Conservation (phyloP, 129 eudicot species). For the Lactuca saligna region DNA sequence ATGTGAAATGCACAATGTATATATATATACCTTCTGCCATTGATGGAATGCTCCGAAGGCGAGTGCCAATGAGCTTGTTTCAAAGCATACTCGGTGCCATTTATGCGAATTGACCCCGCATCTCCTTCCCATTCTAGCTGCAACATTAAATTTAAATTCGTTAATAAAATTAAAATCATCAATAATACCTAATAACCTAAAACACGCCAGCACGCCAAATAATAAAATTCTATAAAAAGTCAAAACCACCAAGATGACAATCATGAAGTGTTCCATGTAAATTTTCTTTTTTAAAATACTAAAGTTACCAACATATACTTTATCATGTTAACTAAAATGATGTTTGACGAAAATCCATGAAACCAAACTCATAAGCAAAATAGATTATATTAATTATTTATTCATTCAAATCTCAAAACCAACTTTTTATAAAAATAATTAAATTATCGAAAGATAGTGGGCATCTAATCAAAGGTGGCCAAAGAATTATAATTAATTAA, state of each 20-base stretch:
- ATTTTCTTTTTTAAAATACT: neutral
- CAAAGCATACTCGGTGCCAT: slow-evolving; percentile 35
- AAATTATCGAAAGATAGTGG: neutral
- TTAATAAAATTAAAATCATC: neutral
- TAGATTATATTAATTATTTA: no score
- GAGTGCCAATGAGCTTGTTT: slow-evolving; percentile 59
- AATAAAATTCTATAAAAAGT: neutral
- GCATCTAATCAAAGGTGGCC: slow-evolving; percentile 7
- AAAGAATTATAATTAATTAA: slow-evolving; percentile 14
- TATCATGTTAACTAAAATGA: no score
- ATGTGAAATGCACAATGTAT: neutral
- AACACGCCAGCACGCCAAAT: neutral
- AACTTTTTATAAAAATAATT: neutral
- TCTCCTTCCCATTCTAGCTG: slow-evolving; percentile 56
- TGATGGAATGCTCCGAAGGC: slow-evolving; percentile 57
- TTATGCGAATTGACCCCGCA: slow-evolving; percentile 44
- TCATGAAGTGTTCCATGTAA: neutral
- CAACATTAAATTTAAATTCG: neutral
- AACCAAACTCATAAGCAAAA: no score
- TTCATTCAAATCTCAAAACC: neutral
- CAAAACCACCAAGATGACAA: neutral
- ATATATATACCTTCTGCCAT: slow-evolving; percentile 44
- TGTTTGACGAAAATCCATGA: no score
- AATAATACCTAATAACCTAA: no score
- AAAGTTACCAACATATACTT: no score